Evolutionary conservation across 306 rosid genomes (phyloP).

Genomic region (Sicyos baderoa): DNA sequence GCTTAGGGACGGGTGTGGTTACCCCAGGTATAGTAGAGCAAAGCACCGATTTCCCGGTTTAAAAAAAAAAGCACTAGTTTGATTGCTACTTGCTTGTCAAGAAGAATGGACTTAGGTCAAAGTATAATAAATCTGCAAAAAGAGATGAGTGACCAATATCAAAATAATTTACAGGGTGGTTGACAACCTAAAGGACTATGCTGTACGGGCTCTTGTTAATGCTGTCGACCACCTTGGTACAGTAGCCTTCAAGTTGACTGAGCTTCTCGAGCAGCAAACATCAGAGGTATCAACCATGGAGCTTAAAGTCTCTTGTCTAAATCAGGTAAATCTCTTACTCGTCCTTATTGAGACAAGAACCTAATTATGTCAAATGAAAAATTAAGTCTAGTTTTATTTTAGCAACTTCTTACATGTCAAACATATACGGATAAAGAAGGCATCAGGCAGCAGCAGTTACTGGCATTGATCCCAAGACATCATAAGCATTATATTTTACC

Average conservation of each 20-base stretch:
- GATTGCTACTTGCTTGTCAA: too few species aligned
- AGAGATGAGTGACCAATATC: constrained; percentile 7
- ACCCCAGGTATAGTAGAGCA: too few species aligned
- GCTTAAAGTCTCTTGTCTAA: constrained; percentile 52
- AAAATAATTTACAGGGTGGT: constrained; percentile 46
- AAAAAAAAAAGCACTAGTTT: too few species aligned
- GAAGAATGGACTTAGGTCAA: too few species aligned
- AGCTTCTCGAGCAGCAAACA: constrained; percentile 77
- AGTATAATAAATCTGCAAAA: not conserved
- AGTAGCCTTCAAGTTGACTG: constrained; percentile 80
- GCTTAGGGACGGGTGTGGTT: too few species aligned
- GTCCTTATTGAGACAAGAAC: not conserved
- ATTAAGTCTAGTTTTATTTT: constrained; percentile 23
- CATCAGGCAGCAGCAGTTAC: constrained; percentile 72
- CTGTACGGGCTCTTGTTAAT: constrained; percentile 79
- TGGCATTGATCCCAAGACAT: constrained; percentile 75
- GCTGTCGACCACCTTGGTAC: constrained; percentile 98
- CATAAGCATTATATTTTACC: constrained; percentile 85
- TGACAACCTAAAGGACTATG: constrained; percentile 90
- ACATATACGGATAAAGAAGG: constrained; percentile 72
- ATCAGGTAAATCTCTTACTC: constrained; percentile 46
- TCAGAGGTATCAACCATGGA: constrained; percentile 62
- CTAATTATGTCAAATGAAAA: constrained; percentile 18
- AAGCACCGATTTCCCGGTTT: too few species aligned
- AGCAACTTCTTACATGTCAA: constrained; percentile 76